Conservation (phyloP, 331 rosid species). For the Malus hybrid region DNA sequence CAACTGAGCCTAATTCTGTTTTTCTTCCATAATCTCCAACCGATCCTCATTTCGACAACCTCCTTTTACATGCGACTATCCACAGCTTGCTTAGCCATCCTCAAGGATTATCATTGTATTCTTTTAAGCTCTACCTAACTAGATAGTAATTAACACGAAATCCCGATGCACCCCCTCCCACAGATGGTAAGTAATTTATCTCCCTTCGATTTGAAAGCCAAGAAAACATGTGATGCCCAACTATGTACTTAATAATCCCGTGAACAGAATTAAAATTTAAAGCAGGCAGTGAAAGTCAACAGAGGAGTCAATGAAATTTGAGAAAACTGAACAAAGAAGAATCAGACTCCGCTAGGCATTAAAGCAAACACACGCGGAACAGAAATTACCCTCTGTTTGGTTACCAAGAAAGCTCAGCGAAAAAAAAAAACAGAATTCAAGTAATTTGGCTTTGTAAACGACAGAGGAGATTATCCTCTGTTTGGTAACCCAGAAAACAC, state of each 20-base stretch:
- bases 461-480: not conserved
- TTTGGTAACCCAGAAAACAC: not conserved
- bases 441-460: conserved; percentile 23
- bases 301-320: no score
- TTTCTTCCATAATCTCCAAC: not conserved
- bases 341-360: not conserved
- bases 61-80: not conserved
- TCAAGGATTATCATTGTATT: not conserved
- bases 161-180: no score
- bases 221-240: no score
- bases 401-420: no score
- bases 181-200: no score
- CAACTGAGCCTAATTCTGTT: not conserved
- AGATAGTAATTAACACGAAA: no score
- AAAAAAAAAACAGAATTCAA: conserved; percentile 14
- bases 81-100: not conserved
- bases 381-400: not conserved
- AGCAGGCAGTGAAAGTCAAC: no score
- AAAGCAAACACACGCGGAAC: not conserved
- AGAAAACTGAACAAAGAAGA: not conserved
- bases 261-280: no score
- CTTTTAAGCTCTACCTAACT: no score
- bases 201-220: no score
- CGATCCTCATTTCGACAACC: not conserved
- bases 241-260: no score